phyloP scores from a whole-genome alignment of 2,329 filamentous ascomycete genomes.

The Xylaria digitata region DNA sequence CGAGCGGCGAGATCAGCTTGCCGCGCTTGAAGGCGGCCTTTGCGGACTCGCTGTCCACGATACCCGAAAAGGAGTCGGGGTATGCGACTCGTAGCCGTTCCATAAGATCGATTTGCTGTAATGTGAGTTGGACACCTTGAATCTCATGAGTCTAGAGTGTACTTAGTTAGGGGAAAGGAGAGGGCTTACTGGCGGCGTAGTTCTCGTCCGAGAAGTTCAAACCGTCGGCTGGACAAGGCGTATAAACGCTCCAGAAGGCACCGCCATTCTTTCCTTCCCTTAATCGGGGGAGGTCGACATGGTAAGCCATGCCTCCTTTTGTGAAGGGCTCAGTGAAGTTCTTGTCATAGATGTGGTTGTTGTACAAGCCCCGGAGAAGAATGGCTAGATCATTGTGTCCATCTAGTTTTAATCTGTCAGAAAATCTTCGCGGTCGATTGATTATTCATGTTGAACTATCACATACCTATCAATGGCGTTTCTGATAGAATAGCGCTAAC shows the following conservation, averaged over 20 bases:
- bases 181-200: constrained; percentile 72
- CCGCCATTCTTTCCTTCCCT: constrained; percentile 78
- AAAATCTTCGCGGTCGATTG: background rate
- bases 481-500: constrained; percentile 59
- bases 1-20: constrained; percentile 80
- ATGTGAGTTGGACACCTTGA: constrained; percentile 72
- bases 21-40: constrained; percentile 68
- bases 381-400: constrained; percentile 91
- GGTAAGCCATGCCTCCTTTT: constrained; percentile 72
- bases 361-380: constrained; percentile 71
- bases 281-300: constrained; percentile 85
- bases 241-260: constrained; percentile 93
- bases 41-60: constrained; percentile 70
- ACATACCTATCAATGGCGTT: constrained; percentile 62
- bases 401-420: constrained; percentile 63
- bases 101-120: constrained; percentile 74
- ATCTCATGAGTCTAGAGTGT: constrained; percentile 41
- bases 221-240: constrained; percentile 78
- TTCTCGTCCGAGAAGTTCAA: constrained; percentile 79
- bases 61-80: constrained; percentile 69
- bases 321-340: constrained; percentile 82
- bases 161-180: background rate
- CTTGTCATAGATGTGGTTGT: constrained; percentile 81
- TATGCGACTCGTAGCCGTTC: constrained; percentile 65
- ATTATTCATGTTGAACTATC: background rate